These are phyloP conservation scores for Grosmannia penicillata DNA, from an alignment of 2,329 filamentous ascomycete species.

Conservation along the genomic window DNA sequence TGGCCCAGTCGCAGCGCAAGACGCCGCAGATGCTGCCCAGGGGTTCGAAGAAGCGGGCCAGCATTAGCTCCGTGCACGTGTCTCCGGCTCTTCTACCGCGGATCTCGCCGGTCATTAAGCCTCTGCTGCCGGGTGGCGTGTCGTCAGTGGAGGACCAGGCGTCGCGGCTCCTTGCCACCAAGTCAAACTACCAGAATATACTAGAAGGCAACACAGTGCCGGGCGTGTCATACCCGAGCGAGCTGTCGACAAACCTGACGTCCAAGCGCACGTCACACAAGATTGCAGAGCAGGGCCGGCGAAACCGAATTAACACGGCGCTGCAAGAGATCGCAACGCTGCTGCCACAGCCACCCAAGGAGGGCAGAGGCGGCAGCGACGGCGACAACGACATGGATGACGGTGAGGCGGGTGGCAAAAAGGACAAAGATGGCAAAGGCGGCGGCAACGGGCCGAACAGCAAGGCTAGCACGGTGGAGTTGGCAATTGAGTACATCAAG, in stretches of 20 bases:
- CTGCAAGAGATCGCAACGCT: slow-evolving; percentile 81
- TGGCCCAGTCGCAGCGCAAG: slow-evolving; percentile 22
- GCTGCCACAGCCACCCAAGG: slow-evolving; percentile 37
- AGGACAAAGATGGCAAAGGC: slow-evolving; percentile 40
- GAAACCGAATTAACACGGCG: slow-evolving; percentile 90
- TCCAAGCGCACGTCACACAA: slow-evolving; percentile 97
- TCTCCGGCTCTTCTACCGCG: slow-evolving; percentile 77
- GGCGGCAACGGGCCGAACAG: slow-evolving; percentile 46
- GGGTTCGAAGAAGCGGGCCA: slow-evolving; percentile 51
- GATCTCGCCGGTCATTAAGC: slow-evolving; percentile 91
- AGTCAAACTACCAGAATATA: slow-evolving; percentile 97
- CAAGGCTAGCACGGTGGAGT: slow-evolving; percentile 95
- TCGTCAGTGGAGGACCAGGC: slow-evolving; percentile 43
- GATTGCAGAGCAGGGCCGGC: slow-evolving; percentile 86
- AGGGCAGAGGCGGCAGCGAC: slow-evolving; percentile 15
- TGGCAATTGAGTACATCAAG: slow-evolving; percentile 91
- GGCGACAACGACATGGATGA: slow-evolving; percentile 14
- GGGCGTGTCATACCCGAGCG: slow-evolving; percentile 79
- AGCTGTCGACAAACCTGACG: slow-evolving; percentile 82
- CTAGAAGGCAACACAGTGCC: slow-evolving; percentile 84
- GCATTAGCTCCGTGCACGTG: slow-evolving; percentile 56
- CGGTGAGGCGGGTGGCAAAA: slow-evolving; percentile 34
- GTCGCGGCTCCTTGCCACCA: slow-evolving; percentile 71
- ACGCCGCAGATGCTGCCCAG: slow-evolving; percentile 42
- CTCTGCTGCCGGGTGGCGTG: slow-evolving; percentile 51